phyloP scores from a whole-genome alignment of 306 rosid genomes.

The Biancaea sappan region DNA sequence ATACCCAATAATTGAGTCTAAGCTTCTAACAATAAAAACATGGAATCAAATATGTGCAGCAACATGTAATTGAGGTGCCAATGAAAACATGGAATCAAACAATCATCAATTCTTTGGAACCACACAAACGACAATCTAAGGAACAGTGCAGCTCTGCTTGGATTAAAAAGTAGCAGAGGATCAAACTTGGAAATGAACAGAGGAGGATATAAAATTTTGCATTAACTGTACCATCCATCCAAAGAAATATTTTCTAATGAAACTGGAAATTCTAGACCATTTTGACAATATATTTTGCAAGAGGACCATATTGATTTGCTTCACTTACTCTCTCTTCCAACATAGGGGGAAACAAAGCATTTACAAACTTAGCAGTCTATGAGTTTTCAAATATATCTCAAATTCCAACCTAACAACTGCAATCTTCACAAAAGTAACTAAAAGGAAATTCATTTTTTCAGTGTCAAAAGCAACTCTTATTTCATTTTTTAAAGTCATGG shows the following conservation, averaged over 20 bases:
- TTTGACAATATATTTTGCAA: not conserved
- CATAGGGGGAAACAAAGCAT: not conserved
- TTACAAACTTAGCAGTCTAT: not conserved
- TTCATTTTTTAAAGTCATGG: constrained; percentile 14
- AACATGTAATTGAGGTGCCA: not conserved
- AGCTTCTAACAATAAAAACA: not conserved
- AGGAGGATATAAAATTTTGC: not conserved
- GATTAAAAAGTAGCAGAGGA: not conserved
- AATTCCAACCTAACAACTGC: not conserved
- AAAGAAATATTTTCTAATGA: not conserved
- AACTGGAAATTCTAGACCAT: not conserved
- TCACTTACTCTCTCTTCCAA: not conserved
- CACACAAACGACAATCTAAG: not conserved
- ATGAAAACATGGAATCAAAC: not conserved
- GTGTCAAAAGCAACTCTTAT: not conserved
- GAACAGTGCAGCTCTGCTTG: not conserved
- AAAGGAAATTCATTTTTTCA: not conserved
- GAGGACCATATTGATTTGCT: not conserved
- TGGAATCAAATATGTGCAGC: not conserved
- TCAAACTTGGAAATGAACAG: not conserved
- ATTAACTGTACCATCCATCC: not conserved
- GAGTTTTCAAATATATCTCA: not conserved
- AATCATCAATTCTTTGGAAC: not conserved
- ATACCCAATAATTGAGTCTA: not conserved
- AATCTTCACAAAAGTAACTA: constrained; percentile 1